Base-by-base conservation (phyloP, 202 grass and related monocot genomes). In the Carex arenaria region DNA sequence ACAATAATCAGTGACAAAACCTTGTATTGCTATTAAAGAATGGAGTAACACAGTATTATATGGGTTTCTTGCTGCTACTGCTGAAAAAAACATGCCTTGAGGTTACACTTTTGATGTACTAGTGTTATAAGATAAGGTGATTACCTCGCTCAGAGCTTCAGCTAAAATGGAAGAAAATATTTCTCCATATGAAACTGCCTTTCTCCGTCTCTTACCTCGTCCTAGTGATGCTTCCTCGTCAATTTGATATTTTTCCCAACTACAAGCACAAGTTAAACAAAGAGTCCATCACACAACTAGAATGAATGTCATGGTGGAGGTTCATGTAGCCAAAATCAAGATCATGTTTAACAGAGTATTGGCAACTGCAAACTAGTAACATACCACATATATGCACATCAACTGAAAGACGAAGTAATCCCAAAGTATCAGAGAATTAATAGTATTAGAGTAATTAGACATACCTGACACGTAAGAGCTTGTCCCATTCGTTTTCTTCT, bases 401-500 rank as follows among this genome's bases (percentile, higher is more conserved):
- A 59, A n/a, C 60, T 10, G 19, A n/a, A 62, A 22, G 8, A 62
- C 22, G 8, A 49, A 72, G 10, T 23, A 51, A 72, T 62, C 19
- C 8, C n/a, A 62, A 23, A 3, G 18, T 12, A 72, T 72, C 42
- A 5, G 3, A 23, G 10, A 51, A 72, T 45, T 22, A 19, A 8
- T 26, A 22, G 42, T 72, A 51, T 19, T 47, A 10, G 10, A 72
- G 40, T 22, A 49, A 72, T 23, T 26, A 62, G 60, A 85, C 7
- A 80, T 69, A 95, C 95, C 95, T 98, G 87, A 91, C 83, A 89
- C 92, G 89, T 90, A 98, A 87, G 87, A 98, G 90, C 82, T 86
- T 94, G 62, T 98, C 90, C 95, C 95, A 98, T 90, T 94, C 92
- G 65, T 88, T 98, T 88, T 94, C 92, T 89, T 93, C 92, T 51